These are phyloP conservation scores for Bimuria novae-zelandiae DNA, from an alignment of 2,329 filamentous ascomycete genomes.

Conservation along the genomic window DNA sequence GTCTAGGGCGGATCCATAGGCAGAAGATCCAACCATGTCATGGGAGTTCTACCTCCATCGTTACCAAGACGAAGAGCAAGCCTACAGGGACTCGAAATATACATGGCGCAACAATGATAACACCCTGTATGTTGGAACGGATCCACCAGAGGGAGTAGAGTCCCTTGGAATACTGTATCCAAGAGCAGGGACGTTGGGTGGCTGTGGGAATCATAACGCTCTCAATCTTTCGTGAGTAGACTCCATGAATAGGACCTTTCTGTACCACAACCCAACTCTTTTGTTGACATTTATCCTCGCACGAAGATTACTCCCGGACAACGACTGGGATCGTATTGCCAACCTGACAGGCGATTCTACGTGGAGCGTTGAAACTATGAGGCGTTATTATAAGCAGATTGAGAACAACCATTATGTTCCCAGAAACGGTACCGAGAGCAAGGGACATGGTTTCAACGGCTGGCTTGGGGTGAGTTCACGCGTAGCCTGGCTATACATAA, in stretches of 20 bases:
- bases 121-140: conserved; percentile 55
- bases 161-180: conserved; percentile 61
- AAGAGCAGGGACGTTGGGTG: conserved; percentile 60
- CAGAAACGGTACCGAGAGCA: conserved; percentile 35
- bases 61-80: conserved; percentile 57
- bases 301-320: no score
- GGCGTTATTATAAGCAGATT: conserved; percentile 53
- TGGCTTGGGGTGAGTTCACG: no score
- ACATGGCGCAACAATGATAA: conserved; percentile 42
- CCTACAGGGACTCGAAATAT: conserved; percentile 55
- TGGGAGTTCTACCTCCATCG: conserved; percentile 68
- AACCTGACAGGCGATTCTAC: conserved; percentile 62
- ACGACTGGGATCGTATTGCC: conserved; percentile 63
- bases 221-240: no score
- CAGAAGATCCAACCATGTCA: conserved; percentile 58
- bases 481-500: no score
- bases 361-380: conserved; percentile 65
- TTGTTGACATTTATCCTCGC: no score
- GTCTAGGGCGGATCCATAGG: no score
- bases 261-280: no score
- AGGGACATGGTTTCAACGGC: conserved; percentile 61
- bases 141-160: conserved; percentile 55
- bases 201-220: conserved; percentile 64
- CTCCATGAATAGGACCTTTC: no score
- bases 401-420: conserved; percentile 55